Evolutionary conservation across 202 grass and related monocot species (phyloP).

Genomic region (Setaria italica): DNA sequence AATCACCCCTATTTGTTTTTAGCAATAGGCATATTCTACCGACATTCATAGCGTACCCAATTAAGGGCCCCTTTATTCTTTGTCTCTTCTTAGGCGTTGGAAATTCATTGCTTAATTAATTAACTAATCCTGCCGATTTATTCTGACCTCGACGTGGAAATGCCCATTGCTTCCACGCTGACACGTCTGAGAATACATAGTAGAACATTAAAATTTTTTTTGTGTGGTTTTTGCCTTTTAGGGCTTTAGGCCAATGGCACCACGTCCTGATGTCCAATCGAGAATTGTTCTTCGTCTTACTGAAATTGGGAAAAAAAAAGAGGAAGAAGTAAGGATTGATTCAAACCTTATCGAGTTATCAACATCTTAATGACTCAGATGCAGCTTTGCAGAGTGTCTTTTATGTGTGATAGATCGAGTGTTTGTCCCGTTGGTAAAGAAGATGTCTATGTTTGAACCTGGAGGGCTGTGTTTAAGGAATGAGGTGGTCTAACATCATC

Average conservation of each 20-base stretch:
- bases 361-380: background rate
- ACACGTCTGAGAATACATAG: constrained; percentile 34
- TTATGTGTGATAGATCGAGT: too few relatives aligned
- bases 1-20: background rate
- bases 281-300: constrained; percentile 35
- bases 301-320: background rate
- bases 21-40: constrained; percentile 37
- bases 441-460: too few relatives aligned
- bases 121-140: background rate
- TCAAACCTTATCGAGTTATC: constrained; percentile 6
- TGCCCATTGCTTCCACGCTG: background rate
- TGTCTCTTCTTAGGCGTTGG: background rate
- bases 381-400: background rate
- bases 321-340: constrained; percentile 2
- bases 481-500: too few relatives aligned
- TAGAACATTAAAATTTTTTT: background rate
- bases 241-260: constrained; percentile 7
- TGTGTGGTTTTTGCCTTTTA: too few relatives aligned
- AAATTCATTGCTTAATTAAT: constrained; percentile 38
- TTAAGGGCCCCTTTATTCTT: constrained; percentile 38
- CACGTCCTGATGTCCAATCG: background rate
- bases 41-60: constrained; percentile 7
- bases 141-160: constrained; percentile 35
- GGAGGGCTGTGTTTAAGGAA: too few relatives aligned
- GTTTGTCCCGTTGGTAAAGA: too few relatives aligned